These are phyloP conservation scores for Acanthamoeba sp. DNA, from an alignment of 208 protist genomes.

Conservation along the genomic window DNA sequence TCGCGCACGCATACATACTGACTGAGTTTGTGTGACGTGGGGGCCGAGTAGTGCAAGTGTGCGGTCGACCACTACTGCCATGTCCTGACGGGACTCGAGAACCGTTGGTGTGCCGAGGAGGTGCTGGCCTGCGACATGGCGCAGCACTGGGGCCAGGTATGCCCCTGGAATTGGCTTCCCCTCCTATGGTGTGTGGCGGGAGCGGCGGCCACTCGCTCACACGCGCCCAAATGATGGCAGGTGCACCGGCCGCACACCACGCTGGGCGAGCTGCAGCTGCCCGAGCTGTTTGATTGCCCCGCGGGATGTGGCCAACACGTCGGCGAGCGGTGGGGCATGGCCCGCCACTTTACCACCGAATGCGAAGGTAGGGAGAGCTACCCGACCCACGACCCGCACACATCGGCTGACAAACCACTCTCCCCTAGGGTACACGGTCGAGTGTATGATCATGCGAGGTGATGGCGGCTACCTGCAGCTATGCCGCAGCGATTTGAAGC, in stretches of 20 bases:
- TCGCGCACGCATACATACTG: not conserved
- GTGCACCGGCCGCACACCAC: not conserved
- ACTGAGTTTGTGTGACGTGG: not conserved
- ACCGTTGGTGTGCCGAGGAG: not conserved
- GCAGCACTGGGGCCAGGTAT: not conserved
- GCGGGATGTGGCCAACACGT: not conserved
- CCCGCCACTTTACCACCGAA: not conserved
- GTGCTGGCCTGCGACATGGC: not conserved
- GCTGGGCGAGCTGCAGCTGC: not conserved
- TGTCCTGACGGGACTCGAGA: not conserved
- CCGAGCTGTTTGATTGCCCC: not conserved
- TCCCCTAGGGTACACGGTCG: not conserved
- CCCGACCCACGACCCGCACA: not conserved
- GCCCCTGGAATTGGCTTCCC: not conserved
- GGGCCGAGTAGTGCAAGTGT: not conserved
- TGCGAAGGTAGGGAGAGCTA: constrained; percentile 4
- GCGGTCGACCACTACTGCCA: not conserved
- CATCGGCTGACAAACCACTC: not conserved
- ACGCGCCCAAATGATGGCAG: not conserved
- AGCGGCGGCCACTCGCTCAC: too few relatives aligned
- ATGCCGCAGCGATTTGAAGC: not conserved
- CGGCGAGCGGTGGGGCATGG: not conserved
- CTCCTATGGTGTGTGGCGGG: not conserved
- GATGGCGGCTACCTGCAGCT: too few relatives aligned
- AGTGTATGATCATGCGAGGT: not conserved